These are phyloP conservation scores for Trichocomaceae sp. DNA, from an alignment of 2,329 filamentous ascomycete species.

Conservation along the genomic window DNA sequence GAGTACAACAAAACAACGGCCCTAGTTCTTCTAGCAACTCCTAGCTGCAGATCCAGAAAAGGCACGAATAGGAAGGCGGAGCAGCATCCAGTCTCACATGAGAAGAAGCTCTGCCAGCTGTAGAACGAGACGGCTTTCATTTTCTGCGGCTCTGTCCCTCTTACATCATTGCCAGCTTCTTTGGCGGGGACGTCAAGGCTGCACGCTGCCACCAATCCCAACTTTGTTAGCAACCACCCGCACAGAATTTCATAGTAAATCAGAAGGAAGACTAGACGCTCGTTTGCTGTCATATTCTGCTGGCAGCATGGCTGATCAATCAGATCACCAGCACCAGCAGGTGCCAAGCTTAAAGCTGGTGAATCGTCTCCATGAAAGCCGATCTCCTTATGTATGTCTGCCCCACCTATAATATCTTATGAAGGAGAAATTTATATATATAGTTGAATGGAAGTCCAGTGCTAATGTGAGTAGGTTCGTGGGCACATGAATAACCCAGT, in stretches of 20 bases:
- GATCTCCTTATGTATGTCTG: conserved; percentile 58
- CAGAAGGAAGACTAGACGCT: not conserved
- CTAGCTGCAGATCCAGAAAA: not conserved
- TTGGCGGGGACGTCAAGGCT: conserved; percentile 5
- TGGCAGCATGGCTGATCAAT: conserved; percentile 20
- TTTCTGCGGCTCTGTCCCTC: not conserved
- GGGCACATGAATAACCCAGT: conserved; percentile 75
- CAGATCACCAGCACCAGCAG: conserved; percentile 18
- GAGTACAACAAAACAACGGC: not conserved
- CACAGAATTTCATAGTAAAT: not conserved
- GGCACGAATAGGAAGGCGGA: no score
- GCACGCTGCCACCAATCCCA: not conserved
- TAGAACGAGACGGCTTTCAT: no score
- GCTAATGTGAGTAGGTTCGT: conserved; percentile 48
- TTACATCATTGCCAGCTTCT: conserved; percentile 10
- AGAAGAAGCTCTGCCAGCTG: not conserved
- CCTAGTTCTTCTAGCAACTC: no score
- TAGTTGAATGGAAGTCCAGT: not conserved
- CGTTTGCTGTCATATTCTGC: not conserved
- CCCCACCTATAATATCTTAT: not conserved
- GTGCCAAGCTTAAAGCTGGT: conserved; percentile 32
- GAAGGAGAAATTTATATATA: not conserved
- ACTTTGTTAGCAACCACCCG: not conserved
- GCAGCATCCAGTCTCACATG: no score
- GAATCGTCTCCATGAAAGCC: conserved; percentile 56